Percentiles rank a stretch among this genome's conserved stretches.
Conservation (phyloP, 352 stramenopile genomes). For the Halophytophthora batemanensis region DNA sequence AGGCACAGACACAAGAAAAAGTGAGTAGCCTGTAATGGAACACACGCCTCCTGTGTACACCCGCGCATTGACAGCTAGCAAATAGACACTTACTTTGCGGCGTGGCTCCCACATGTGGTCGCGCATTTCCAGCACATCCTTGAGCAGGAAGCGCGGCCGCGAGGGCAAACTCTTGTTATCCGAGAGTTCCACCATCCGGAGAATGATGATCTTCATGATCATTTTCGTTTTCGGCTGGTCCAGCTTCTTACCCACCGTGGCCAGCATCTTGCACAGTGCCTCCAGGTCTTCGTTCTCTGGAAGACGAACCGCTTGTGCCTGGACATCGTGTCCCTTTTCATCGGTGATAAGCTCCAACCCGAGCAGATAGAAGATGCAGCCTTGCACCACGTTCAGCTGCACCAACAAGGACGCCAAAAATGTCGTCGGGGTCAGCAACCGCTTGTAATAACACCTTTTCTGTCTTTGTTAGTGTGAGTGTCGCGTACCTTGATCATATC, state of each 20-base stretch:
- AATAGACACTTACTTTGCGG: slow-evolving; percentile 39
- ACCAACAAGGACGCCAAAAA: not conserved
- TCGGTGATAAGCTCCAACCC: slow-evolving; percentile 64
- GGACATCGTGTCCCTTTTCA: slow-evolving; percentile 37
- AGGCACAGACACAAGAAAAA: not conserved
- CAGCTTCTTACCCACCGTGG: slow-evolving; percentile 84
- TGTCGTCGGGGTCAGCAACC: not conserved
- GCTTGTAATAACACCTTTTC: not conserved
- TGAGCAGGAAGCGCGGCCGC: slow-evolving; percentile 75
- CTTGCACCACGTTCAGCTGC: slow-evolving; percentile 69
- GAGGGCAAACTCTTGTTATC: slow-evolving; percentile 70
- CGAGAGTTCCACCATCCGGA: slow-evolving; percentile 81
- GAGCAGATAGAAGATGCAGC: slow-evolving; percentile 78
- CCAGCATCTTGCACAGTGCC: slow-evolving; percentile 84
- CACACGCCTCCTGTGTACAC: not conserved
- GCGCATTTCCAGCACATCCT: slow-evolving; percentile 81
- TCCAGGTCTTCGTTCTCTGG: slow-evolving; percentile 84
- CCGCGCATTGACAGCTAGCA: not conserved
- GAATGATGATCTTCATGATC: slow-evolving; percentile 85
- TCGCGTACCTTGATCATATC: slow-evolving; percentile 71
- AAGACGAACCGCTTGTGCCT: slow-evolving; percentile 68
- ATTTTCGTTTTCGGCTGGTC: slow-evolving; percentile 71
- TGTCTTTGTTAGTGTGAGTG: not conserved
- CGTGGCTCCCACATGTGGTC: slow-evolving; percentile 86
- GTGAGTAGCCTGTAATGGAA: not conserved